Base-by-base conservation (phyloP, 2,329 filamentous ascomycete genomes). In the Pseudocercospora fuligena region DNA sequence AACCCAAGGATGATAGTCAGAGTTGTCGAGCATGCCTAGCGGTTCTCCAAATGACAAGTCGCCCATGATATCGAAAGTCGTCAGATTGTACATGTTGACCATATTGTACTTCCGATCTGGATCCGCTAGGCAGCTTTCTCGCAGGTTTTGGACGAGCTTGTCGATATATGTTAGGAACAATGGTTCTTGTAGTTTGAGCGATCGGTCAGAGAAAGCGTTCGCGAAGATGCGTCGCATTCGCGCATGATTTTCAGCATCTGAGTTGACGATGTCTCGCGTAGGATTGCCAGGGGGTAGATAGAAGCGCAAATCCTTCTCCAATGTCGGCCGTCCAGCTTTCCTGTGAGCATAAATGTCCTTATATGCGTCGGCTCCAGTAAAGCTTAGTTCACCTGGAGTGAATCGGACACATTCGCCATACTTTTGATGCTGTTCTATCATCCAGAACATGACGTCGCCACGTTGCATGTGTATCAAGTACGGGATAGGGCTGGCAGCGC, bases 361-460 rank as follows among this genome's bases (percentile, higher is more conserved):
- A 78, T 82, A 85, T 2, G 76, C 76, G 3, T 76, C 66, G 8
- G 76, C 71, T 27, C 77, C 73, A 53, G 75, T 79, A 70, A 82
- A 85, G 2, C 82, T 80, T 2, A 86, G 77, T 69, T 85, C 82
- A 14, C 64, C 64, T 8, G 84, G 83, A 4, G 78, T 78, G 54
- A 84, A 74, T 12, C 84, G 81, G 8, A 86, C 82, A 1, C 85
- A 78, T 1, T 78, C 76, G 4, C 84, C 84, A 68, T 83, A 82
- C 46, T 74, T 67, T 5, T 74, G 43, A 51, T 65, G 63, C 12
- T 56, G 57, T 27, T 65, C 53, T 31, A 46, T 29, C 19, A 60
- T 65, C 63, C 61, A 64, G 27, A 36, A 29, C 14, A 21, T 25
- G 12, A 51, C 31, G 14, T 66, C 54, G 21, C 65, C 65, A 9